phyloP scores from a whole-genome alignment of 345 rosid species.

The Rubroshorea leprosula region DNA sequence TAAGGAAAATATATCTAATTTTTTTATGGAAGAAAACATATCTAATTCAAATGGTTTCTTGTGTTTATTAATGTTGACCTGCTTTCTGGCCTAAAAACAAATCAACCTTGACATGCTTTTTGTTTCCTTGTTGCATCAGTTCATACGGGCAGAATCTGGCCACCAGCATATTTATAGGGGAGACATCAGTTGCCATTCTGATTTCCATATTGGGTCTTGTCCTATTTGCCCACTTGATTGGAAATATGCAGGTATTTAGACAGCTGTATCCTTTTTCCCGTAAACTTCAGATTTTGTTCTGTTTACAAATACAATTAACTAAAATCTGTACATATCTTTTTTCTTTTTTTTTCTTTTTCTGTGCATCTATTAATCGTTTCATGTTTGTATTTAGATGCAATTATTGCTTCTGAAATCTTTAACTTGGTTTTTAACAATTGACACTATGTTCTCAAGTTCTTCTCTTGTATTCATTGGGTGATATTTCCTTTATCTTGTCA shows the following conservation, averaged over 20 bases:
- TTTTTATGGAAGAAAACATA: no score
- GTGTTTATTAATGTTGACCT: conserved; percentile 14
- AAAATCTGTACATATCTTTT: no score
- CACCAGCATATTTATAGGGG: conserved; percentile 79
- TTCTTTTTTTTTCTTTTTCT: no score
- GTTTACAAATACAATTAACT: conserved; percentile 1
- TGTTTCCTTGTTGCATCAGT: conserved; percentile 35
- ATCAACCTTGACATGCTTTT: conserved; percentile 15
- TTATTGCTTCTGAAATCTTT: no score
- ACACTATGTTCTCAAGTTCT: no score
- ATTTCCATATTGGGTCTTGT: conserved; percentile 83
- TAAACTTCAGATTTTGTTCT: neutral
- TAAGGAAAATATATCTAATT: no score
- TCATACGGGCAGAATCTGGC: conserved; percentile 89
- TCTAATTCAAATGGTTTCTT: conserved; percentile 7
- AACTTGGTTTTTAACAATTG: no score
- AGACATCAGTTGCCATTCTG: conserved; percentile 80
- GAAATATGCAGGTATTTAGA: conserved; percentile 90
- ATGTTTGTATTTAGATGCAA: no score
- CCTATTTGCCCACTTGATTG: conserved; percentile 85
- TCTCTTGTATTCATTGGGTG: no score
- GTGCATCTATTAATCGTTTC: no score
- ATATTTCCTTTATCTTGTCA: no score
- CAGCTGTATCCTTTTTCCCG: conserved; percentile 7
- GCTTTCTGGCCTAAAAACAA: no score